Base-by-base conservation (phyloP, 176 grass and related monocot genomes). In the Phoenix roebelenii region DNA sequence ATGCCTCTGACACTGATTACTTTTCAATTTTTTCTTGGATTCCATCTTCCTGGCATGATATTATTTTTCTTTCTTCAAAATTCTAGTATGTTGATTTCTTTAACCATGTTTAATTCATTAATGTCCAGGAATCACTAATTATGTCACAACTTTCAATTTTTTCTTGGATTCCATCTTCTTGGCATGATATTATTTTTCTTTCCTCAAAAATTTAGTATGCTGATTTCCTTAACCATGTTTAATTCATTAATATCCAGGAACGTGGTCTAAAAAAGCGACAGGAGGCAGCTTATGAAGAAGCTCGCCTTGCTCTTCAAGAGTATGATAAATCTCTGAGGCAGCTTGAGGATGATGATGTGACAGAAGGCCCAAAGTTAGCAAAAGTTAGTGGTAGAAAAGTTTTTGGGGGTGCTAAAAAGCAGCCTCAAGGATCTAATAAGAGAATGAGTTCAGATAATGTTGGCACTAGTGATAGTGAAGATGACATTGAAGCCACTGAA, bases 271-370 rank as follows among this genome's bases (percentile, higher is more conserved):
- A 92, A 77, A 98, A 83, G 22, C 80, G 54, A 2, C 75, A 85
- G 29, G 93, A 91, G 56, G 84, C 76, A 69, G 77, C 79, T 64
- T 77, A 85, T 62, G 81, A 85, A 61, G 87, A 92, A 77, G 85
- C 84, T 69, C 73, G 55, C 5, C 76, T 71, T 60, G 79, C 77
- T 75, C 74, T 92, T 52, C 55, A 92, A 80, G 93, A 98, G 57
- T 98, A 78, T 23, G 87, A 92, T 75, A 78, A 80, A 73, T 85
- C 87, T 17, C 70, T 98, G 71, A 80, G 74, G 51, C 83, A 92
- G 48, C 60, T 92, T 75, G 81, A 91, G 56, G 81, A 85, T 15
- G 67, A 67, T 28, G 61, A 76, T 71, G 78, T 75, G 16, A 50
- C 74, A 76, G 74, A 63, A 49, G 76, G 82, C 75, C 71, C 57